Evolutionary conservation across 768 basidiomycete genomes (phyloP), one percentile per base, ranked within the genome.

Genomic region (Suillus sp.): DNA sequence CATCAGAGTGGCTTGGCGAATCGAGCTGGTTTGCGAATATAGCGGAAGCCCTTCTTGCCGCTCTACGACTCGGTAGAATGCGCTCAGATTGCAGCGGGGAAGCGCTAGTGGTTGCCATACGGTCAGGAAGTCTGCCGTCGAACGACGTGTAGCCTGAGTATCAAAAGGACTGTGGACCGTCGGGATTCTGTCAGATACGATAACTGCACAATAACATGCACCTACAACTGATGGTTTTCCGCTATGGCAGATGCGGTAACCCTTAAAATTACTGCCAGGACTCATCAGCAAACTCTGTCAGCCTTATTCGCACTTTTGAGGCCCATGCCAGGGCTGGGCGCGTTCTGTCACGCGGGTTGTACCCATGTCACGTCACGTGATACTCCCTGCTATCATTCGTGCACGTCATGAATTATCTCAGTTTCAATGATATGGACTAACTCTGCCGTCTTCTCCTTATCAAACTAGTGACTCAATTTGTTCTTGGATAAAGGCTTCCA

Each of bases 21-120:
- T 73, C 66, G 20, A 67, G 71, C 48, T 80, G 79, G 11, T 67
- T 72, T 51, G 72, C 67, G 64, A 82, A 70, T 60, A 65, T 70
- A 4, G 69, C 73, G 2, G 67, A 61, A 51, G 80, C 80, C 25
- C 66, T 71, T 55, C 69, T 59, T 0, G 78, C 79, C 3, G 79
- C 77, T 30, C 70, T 72, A 9, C 79, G 78, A 35, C 67, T 60
- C 8, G 77, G 74, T 10, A 71, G 40, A 18, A 69, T 59, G 9
- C 42, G 63, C 11, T 62, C 70, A 1, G 63, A 65, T 40, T 68
- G 47, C n/a, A 61, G 25, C 8, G 54, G 32, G 18, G 55, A 61
- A 14, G 50, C 38, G 30, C 43, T 16, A 11, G 42, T 56, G 27
- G 60, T 25, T 37, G 54, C 25, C 55, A 56, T 38, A 25, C 4